phyloP scores from a whole-genome alignment of 2,329 filamentous ascomycete species.

The Huntiella savannae region DNA sequence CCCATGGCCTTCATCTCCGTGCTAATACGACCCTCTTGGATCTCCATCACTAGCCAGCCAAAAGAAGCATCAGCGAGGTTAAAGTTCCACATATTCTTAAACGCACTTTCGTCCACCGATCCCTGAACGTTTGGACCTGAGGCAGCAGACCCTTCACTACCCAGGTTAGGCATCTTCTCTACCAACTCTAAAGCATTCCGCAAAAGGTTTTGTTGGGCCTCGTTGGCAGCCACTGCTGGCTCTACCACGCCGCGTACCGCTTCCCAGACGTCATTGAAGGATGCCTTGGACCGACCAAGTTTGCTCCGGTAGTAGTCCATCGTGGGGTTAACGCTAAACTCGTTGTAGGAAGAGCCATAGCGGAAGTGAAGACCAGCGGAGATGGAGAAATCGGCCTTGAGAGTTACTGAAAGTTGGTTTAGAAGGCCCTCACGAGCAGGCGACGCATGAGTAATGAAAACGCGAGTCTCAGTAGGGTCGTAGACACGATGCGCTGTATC shows the following conservation, averaged over 20 bases:
- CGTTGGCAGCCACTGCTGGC: conserved; percentile 81
- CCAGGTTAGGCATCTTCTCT: conserved; percentile 93
- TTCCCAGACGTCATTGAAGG: conserved; percentile 98
- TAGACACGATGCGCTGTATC: conserved; percentile 97
- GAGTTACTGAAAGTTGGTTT: conserved; percentile 89
- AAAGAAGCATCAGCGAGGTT: conserved; percentile 95
- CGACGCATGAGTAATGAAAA: conserved; percentile 93
- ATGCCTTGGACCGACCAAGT: conserved; percentile 90
- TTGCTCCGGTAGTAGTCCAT: conserved; percentile 97
- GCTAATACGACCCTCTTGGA: conserved; percentile 87
- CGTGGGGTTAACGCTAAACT: conserved; percentile 96
- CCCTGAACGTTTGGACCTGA: conserved; percentile 44
- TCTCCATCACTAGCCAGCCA: conserved; percentile 83
- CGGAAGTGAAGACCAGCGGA: conserved; percentile 95
- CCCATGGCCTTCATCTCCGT: conserved; percentile 98
- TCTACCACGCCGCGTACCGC: conserved; percentile 94
- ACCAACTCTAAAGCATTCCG: conserved; percentile 84
- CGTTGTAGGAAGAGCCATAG: conserved; percentile 98
- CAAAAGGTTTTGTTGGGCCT: conserved; percentile 79
- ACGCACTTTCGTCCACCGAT: conserved; percentile 92
- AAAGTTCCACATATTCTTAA: conserved; percentile 99
- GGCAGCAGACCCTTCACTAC: conserved; percentile 67
- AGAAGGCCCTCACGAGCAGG: conserved; percentile 89
- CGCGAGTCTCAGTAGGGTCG: conserved; percentile 88
- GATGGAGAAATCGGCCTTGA: conserved; percentile 96